phyloP scores from a whole-genome alignment of 768 basidiomycete genomes.

The Cystobasidium tubakii region DNA sequence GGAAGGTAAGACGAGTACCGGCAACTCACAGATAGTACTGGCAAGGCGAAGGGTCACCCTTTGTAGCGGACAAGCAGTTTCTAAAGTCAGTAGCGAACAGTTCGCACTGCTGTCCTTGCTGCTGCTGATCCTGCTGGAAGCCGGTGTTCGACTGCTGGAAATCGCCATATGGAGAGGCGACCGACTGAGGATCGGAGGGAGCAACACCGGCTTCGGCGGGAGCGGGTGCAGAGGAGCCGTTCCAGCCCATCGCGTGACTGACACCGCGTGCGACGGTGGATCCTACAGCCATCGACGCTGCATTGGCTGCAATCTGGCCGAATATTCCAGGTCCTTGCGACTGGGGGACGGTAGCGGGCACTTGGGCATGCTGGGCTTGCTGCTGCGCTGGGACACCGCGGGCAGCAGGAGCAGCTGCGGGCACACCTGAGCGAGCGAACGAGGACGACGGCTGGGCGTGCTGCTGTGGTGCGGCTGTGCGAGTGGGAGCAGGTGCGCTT shows the following conservation, averaged over 20 bases:
- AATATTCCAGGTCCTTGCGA: slow-evolving; percentile 29
- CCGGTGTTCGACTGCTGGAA: background rate
- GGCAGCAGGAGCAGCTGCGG: slow-evolving; percentile 4
- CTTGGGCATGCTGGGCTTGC: slow-evolving; percentile 15
- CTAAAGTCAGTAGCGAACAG: slow-evolving; percentile 27
- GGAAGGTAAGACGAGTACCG: background rate
- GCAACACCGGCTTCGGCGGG: background rate
- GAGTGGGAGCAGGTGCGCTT: slow-evolving; percentile 5
- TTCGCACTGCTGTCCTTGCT: background rate
- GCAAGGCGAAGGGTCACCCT: slow-evolving; percentile 18
- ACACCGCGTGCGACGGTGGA: slow-evolving; percentile 21
- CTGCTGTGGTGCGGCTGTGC: background rate
- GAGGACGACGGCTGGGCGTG: background rate
- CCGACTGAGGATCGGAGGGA: background rate
- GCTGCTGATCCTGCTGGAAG: slow-evolving; percentile 28
- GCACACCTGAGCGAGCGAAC: background rate
- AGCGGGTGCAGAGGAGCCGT: background rate
- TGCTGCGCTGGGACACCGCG: slow-evolving; percentile 17
- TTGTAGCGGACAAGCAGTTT: slow-evolving; percentile 30
- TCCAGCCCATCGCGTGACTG: slow-evolving; percentile 16
- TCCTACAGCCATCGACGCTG: slow-evolving; percentile 17
- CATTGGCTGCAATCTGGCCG: slow-evolving; percentile 32
- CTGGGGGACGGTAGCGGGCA: slow-evolving; percentile 26
- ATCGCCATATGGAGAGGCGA: background rate
- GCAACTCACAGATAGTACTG: slow-evolving; percentile 30